phyloP scores from a whole-genome alignment of 345 rosid species.

The Laguncularia racemosa region DNA sequence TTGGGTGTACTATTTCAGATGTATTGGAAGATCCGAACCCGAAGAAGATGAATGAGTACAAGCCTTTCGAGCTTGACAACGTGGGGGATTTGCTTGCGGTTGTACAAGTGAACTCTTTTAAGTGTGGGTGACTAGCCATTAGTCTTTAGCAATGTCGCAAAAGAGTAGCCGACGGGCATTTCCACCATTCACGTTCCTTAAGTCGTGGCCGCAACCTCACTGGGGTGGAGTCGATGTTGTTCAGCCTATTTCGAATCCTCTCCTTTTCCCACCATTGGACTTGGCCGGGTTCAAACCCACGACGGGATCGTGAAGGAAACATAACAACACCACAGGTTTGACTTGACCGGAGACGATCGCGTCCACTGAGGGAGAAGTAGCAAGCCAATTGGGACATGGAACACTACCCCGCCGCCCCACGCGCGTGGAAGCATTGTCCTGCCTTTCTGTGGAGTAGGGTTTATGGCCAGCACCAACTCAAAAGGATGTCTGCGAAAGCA shows the following conservation, averaged over 20 bases:
- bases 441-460: constrained; percentile 16
- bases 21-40: constrained; percentile 14
- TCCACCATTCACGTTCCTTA: constrained; percentile 25
- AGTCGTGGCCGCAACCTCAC: constrained; percentile 21
- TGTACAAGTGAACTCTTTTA: constrained; percentile 20
- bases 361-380: constrained; percentile 19
- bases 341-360: constrained; percentile 20
- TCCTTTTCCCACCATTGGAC: constrained; percentile 33
- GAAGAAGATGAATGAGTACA: constrained; percentile 9
- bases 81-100: constrained; percentile 7
- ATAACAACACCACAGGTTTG: constrained; percentile 27
- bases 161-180: constrained; percentile 31
- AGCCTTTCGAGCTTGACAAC: constrained; percentile 12
- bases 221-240: neutral
- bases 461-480: constrained; percentile 13
- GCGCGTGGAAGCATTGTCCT: constrained; percentile 14
- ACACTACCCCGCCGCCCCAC: constrained; percentile 1
- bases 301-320: constrained; percentile 20
- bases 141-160: constrained; percentile 28
- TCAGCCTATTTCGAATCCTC: constrained; percentile 22
- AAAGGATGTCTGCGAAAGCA: neutral
- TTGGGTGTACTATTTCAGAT: constrained; percentile 9
- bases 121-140: constrained; percentile 38
- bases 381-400: neutral
- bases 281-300: constrained; percentile 6